Conservation (phyloP, 2,329 filamentous ascomycete genomes). For the Tolypocladium inflatum region DNA sequence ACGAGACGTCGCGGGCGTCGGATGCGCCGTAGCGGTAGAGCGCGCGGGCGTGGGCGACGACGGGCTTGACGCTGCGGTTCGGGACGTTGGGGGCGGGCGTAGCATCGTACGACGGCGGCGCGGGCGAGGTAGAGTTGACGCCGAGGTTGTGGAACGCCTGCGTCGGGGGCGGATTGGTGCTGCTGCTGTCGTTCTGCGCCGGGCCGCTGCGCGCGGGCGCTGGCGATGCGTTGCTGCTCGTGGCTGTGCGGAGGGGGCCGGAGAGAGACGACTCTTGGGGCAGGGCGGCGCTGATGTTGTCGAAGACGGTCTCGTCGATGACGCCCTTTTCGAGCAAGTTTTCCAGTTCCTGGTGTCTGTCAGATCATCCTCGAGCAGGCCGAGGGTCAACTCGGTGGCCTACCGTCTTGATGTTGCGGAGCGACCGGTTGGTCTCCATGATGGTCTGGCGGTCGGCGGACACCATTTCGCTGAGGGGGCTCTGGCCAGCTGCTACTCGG, state of each 20-base stretch:
- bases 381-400: neutral
- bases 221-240: slow-evolving; percentile 20
- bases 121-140: slow-evolving; percentile 22
- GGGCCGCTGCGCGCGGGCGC: slow-evolving; percentile 20
- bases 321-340: slow-evolving; percentile 75
- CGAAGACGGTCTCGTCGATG: slow-evolving; percentile 66
- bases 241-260: slow-evolving; percentile 32
- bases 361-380: neutral
- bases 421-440: slow-evolving; percentile 70
- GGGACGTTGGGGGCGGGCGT: slow-evolving; percentile 33
- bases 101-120: slow-evolving; percentile 42
- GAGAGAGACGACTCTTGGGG: slow-evolving; percentile 59
- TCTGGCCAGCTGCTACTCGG: neutral
- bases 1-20: slow-evolving; percentile 71
- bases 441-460: slow-evolving; percentile 45
- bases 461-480: slow-evolving; percentile 26
- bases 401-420: slow-evolving; percentile 80
- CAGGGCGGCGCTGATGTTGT: slow-evolving; percentile 63
- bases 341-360: slow-evolving; percentile 72
- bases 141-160: slow-evolving; percentile 34
- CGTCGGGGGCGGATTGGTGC: slow-evolving; percentile 16
- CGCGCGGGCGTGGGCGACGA: slow-evolving; percentile 67
- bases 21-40: slow-evolving; percentile 74
- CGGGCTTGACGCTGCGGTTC: slow-evolving; percentile 36
- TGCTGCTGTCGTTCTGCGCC: slow-evolving; percentile 15